These are phyloP conservation scores for Erythrophleum ivorense DNA, from an alignment of 331 rosid genomes.

Conservation along the genomic window DNA sequence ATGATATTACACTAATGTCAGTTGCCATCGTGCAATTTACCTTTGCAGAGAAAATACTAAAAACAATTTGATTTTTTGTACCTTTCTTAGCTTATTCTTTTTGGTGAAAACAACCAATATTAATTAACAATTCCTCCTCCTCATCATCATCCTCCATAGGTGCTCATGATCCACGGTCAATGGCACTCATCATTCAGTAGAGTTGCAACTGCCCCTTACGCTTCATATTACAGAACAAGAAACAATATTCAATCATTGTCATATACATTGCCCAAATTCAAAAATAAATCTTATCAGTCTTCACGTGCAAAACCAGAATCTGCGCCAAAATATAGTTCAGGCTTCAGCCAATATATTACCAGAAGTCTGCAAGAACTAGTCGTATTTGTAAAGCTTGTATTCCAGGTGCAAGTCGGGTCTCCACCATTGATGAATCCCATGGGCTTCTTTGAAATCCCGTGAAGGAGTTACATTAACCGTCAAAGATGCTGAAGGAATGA, in stretches of 20 bases:
- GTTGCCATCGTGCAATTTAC: neutral
- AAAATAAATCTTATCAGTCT: neutral
- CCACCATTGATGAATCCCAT: constrained; percentile 99
- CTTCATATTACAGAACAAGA: neutral
- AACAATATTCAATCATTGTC: neutral
- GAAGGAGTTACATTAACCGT: constrained; percentile 54
- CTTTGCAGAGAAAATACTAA: neutral
- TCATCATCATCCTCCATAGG: neutral
- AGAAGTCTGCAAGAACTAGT: constrained; percentile 34
- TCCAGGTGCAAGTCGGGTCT: constrained; percentile 56
- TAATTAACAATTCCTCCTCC: neutral
- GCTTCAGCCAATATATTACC: constrained; percentile 4
- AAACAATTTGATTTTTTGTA: neutral
- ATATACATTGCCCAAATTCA: neutral
- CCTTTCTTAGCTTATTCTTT: neutral
- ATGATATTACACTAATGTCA: no score
- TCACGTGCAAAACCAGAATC: constrained; percentile 24
- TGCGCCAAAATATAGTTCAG: neutral
- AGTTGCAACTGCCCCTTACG: no score
- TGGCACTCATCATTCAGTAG: neutral
- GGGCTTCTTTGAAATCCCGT: constrained; percentile 79
- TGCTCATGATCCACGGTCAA: neutral
- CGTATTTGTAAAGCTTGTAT: constrained; percentile 61
- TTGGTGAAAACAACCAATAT: neutral
- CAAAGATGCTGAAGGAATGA: constrained; percentile 88